Conservation (phyloP, 2,329 filamentous ascomycete genomes). For the Penicillium hordei region DNA sequence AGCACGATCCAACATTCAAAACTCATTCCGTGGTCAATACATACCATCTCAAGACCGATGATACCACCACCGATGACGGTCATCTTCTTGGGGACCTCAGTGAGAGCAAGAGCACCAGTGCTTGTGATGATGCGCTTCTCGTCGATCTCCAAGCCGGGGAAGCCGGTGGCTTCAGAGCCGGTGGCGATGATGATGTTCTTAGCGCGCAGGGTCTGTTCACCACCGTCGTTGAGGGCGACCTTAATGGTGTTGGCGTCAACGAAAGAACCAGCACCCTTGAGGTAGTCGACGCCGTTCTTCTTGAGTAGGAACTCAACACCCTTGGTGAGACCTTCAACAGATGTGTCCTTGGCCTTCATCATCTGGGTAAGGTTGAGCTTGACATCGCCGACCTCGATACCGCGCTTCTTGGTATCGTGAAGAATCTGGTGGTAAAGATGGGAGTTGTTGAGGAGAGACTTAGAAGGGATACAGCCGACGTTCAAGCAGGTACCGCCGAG, state of each 20-base stretch:
- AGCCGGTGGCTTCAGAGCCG: constrained; percentile 90
- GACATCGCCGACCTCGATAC: constrained; percentile 95
- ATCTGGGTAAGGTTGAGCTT: constrained; percentile 92
- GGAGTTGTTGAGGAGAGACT: constrained; percentile 99
- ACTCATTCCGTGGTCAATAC: constrained; percentile 14
- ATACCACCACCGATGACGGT: constrained; percentile 97
- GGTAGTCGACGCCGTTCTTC: constrained; percentile 98
- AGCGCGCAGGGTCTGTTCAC: constrained; percentile 79
- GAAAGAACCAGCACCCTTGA: constrained; percentile 90
- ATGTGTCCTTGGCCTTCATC: constrained; percentile 98
- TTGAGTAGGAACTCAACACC: constrained; percentile 98
- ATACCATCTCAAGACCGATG: constrained; percentile 95
- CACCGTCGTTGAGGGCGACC: constrained; percentile 85
- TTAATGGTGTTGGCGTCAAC: constrained; percentile 87
- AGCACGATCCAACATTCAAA: neutral
- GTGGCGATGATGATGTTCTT: constrained; percentile 99
- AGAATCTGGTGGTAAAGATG: constrained; percentile 96
- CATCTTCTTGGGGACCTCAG: constrained; percentile 93
- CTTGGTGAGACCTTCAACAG: constrained; percentile 86
- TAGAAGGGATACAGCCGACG: constrained; percentile 98
- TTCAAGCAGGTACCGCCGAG: constrained; percentile 98
- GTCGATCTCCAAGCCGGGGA: constrained; percentile 92
- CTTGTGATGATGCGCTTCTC: constrained; percentile 97
- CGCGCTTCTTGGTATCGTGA: constrained; percentile 94
- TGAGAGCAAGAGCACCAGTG: constrained; percentile 86